phyloP scores from a whole-genome alignment of 208 protist species.

The Crithidia bombi region DNA sequence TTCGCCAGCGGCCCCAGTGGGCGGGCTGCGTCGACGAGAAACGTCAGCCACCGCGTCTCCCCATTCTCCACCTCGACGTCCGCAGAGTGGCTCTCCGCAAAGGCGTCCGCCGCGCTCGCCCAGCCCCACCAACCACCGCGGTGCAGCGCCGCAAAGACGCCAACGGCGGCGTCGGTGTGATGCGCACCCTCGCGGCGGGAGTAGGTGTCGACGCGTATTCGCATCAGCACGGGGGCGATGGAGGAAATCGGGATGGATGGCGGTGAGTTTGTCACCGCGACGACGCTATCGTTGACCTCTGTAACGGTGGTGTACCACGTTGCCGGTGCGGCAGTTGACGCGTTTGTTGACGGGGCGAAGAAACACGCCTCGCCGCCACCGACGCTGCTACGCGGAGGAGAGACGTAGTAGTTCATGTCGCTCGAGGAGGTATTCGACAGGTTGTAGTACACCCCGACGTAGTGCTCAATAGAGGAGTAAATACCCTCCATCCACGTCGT shows the following conservation, averaged over 20 bases:
- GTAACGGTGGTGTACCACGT: too few relatives aligned
- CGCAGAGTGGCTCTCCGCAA: background rate
- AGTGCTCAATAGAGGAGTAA: slow-evolving; percentile 44
- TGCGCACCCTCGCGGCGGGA: slow-evolving; percentile 22
- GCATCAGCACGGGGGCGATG: slow-evolving; percentile 27
- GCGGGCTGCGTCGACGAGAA: slow-evolving; percentile 22
- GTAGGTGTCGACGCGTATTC: slow-evolving; percentile 21
- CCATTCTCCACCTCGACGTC: background rate
- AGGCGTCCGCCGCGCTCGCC: background rate
- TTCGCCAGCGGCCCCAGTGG: slow-evolving; percentile 29
- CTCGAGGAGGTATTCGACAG: slow-evolving; percentile 48
- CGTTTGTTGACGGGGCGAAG: too few relatives aligned
- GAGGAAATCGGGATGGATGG: background rate
- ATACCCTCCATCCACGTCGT: slow-evolving; percentile 53
- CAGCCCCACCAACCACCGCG: too few relatives aligned
- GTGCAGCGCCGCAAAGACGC: background rate
- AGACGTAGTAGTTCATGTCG: slow-evolving; percentile 46
- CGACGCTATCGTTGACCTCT: too few relatives aligned
- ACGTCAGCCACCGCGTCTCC: slow-evolving; percentile 29
- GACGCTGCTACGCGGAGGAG: background rate
- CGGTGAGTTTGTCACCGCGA: too few relatives aligned
- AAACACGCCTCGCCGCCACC: background rate
- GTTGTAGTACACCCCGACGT: slow-evolving; percentile 55
- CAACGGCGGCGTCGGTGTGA: background rate
- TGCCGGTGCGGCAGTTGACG: too few relatives aligned